Percentiles rank a stretch among this genome's conserved stretches.
These are phyloP conservation scores for Parathielavia appendiculata DNA, from an alignment of 495 filamentous ascomycete species.

Conservation along the genomic window DNA sequence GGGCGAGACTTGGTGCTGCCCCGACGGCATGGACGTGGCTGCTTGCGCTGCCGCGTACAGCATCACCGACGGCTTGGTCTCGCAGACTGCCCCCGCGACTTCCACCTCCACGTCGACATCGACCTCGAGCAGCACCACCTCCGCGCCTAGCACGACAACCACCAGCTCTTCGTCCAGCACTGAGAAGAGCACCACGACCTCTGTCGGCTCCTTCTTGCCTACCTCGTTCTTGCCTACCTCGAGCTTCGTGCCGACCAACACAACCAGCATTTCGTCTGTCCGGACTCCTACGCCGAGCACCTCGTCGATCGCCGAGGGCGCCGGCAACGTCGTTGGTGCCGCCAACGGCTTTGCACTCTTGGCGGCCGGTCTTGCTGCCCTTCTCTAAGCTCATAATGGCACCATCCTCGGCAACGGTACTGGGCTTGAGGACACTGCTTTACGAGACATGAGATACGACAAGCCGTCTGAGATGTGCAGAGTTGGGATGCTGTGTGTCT, in stretches of 20 bases:
- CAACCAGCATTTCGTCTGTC: slow-evolving; percentile 16
- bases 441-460: slow-evolving; percentile 38
- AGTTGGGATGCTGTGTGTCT: slow-evolving; percentile 28
- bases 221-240: slow-evolving; percentile 7
- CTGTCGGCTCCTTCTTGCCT: neutral
- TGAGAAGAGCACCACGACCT: neutral
- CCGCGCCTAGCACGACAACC: slow-evolving; percentile 7
- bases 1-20: slow-evolving; percentile 45
- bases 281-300: slow-evolving; percentile 15
- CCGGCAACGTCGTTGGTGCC: slow-evolving; percentile 23
- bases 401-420: slow-evolving; percentile 17
- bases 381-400: slow-evolving; percentile 33
- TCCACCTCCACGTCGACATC: slow-evolving; percentile 2
- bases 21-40: slow-evolving; percentile 36
- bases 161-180: neutral
- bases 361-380: slow-evolving; percentile 28
- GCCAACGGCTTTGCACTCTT: slow-evolving; percentile 26
- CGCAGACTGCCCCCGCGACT: slow-evolving; percentile 27
- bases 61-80: slow-evolving; percentile 37
- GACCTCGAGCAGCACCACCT: slow-evolving; percentile 20
- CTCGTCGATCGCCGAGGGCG: slow-evolving; percentile 18
- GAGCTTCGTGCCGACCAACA: slow-evolving; percentile 19
- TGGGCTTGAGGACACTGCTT: slow-evolving; percentile 12
- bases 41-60: slow-evolving; percentile 41
- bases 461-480: slow-evolving; percentile 27